These are phyloP conservation scores for Physcomitrellopsis africana DNA, from an alignment of 225 moss, liverwort and hornwort species.

Conservation along the genomic window DNA sequence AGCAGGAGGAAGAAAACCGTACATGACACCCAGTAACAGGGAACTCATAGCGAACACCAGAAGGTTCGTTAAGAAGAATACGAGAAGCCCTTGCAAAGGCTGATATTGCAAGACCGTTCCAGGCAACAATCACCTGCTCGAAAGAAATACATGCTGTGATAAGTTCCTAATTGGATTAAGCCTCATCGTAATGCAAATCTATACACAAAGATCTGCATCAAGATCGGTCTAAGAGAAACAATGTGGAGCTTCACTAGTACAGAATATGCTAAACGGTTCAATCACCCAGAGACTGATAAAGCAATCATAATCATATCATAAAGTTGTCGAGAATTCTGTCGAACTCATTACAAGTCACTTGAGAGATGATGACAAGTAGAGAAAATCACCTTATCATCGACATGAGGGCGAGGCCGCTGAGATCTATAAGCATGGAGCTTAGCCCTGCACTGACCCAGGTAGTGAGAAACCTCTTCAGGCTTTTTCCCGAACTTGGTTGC, in stretches of 20 bases:
- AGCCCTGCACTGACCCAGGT: slow-evolving; percentile 73
- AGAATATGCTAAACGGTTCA: neutral
- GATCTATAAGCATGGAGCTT: slow-evolving; percentile 67
- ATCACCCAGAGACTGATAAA: neutral
- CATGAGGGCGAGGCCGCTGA: slow-evolving; percentile 79
- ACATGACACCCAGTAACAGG: slow-evolving; percentile 86
- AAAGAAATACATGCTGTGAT: slow-evolving; percentile 24
- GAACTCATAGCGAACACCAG: slow-evolving; percentile 66
- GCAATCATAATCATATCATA: slow-evolving; percentile 1
- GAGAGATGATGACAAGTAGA: neutral
- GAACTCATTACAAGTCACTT: neutral
- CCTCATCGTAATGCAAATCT: slow-evolving; percentile 2
- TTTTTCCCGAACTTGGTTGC: slow-evolving; percentile 75
- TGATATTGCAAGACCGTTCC: slow-evolving; percentile 96
- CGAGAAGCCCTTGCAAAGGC: slow-evolving; percentile 88
- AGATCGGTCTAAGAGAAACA: neutral
- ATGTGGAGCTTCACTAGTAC: neutral
- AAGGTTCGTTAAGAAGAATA: slow-evolving; percentile 71
- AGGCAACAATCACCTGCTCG: slow-evolving; percentile 89
- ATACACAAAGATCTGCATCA: neutral
- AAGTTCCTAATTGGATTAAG: slow-evolving; percentile 29
- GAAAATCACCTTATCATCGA: slow-evolving; percentile 88
- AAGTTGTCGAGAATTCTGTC: neutral
- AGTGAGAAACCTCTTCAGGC: slow-evolving; percentile 67
- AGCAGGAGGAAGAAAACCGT: slow-evolving; percentile 22